Evolutionary conservation across 2,329 filamentous ascomycete genomes (phyloP).

Genomic region (Basipetospora chlamydospora): DNA sequence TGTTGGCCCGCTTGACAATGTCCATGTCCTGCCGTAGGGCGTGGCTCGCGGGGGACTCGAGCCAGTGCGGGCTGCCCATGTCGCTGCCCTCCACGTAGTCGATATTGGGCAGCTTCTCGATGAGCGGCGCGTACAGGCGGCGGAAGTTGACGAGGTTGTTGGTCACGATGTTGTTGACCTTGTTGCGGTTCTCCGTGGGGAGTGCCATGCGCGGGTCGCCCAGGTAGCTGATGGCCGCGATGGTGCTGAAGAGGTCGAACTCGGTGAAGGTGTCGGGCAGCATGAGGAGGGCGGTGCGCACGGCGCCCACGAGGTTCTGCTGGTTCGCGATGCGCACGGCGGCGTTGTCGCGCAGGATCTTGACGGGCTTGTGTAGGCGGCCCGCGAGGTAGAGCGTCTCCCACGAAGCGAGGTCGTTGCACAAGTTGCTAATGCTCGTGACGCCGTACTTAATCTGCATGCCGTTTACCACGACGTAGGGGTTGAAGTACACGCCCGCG

Average conservation of each 20-base stretch:
- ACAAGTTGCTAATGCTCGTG: constrained; percentile 82
- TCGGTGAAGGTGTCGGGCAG: constrained; percentile 77
- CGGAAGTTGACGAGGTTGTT: constrained; percentile 88
- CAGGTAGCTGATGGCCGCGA: constrained; percentile 83
- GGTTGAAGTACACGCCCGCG: constrained; percentile 95
- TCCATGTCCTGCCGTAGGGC: constrained; percentile 82
- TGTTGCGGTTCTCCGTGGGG: constrained; percentile 78
- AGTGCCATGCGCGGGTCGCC: constrained; percentile 93
- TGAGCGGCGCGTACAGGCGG: constrained; percentile 74
- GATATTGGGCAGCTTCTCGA: constrained; percentile 82
- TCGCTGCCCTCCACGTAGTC: constrained; percentile 57
- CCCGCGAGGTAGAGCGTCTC: constrained; percentile 93
- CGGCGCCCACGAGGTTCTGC: constrained; percentile 81
- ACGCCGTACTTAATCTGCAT: constrained; percentile 97
- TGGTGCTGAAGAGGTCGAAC: constrained; percentile 74
- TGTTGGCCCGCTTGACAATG: constrained; percentile 77
- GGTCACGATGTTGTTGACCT: constrained; percentile 86
- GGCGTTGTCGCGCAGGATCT: constrained; percentile 89
- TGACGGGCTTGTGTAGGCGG: constrained; percentile 90
- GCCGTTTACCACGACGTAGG: constrained; percentile 86
- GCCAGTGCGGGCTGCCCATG: constrained; percentile 26
- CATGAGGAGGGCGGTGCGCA: constrained; percentile 78
- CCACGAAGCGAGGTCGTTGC: constrained; percentile 77
- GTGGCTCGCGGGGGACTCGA: constrained; percentile 41
- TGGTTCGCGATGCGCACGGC: constrained; percentile 89